phyloP scores from a whole-genome alignment of 441 rosid genomes.

The Dalechampia spathulata region DNA sequence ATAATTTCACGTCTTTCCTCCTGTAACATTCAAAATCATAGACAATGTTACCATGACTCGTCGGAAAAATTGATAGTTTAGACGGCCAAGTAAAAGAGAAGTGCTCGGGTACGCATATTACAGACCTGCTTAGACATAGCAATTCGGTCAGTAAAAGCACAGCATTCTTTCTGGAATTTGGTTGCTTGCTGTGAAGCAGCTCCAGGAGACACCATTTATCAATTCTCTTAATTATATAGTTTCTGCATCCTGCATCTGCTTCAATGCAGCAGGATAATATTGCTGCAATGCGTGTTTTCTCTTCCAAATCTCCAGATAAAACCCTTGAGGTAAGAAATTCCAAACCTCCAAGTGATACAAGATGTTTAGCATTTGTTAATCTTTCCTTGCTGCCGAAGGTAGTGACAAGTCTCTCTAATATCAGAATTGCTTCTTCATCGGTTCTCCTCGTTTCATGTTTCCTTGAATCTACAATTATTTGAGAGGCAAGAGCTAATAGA shows the following conservation, averaged over 20 bases:
- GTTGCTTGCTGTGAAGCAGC: slow-evolving; percentile 37
- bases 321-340: slow-evolving; percentile 37
- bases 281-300: slow-evolving; percentile 27
- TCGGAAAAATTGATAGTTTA: not conserved
- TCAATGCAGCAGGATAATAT: slow-evolving; percentile 40
- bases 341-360: slow-evolving; percentile 45
- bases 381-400: slow-evolving; percentile 29
- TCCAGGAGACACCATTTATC: slow-evolving; percentile 33
- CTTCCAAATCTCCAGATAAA: slow-evolving; percentile 29
- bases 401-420: slow-evolving; percentile 41
- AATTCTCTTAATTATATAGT: slow-evolving; percentile 29
- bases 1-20: slow-evolving; percentile 29
- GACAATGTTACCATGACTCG: not conserved
- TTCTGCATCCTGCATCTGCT: slow-evolving; percentile 45
- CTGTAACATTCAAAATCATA: slow-evolving; percentile 19
- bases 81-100: too few species aligned
- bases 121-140: slow-evolving; percentile 47
- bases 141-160: slow-evolving; percentile 38
- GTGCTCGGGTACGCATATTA: not conserved
- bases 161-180: slow-evolving; percentile 30
- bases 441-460: slow-evolving; percentile 10
- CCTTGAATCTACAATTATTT: slow-evolving; percentile 10
- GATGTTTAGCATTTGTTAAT: slow-evolving; percentile 34
- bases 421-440: slow-evolving; percentile 24
- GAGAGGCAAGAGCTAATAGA: slow-evolving; percentile 27